Base-by-base conservation (phyloP, 2,329 filamentous ascomycete genomes). In the Ophiostoma quercus region DNA sequence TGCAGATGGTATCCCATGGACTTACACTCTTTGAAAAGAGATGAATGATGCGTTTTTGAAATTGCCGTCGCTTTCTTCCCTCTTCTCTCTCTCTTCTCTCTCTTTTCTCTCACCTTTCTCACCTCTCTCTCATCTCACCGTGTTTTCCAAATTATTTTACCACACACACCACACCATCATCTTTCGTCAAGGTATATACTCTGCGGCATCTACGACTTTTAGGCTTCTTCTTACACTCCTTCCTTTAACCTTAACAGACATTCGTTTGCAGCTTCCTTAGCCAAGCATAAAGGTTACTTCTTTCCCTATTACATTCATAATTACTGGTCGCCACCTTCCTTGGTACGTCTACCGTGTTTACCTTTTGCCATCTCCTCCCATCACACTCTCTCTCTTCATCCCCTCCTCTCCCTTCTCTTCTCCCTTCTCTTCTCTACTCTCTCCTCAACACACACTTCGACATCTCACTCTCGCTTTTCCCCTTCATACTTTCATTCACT, bases 401-500 rank as follows among this genome's bases (percentile, higher is more conserved):
- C 67, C 37, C 25, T 57, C 62, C 37, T 32, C 14, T 51, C 25
- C 29, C 25, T 29, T n/a, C n/a, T 29, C 63, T n/a, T 29, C n/a
- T 32, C 51, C 19, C 22, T 14, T 11, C 39, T 41, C n/a, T 37
- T 51, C 51, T n/a, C n/a, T n/a, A 2, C 60, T 65, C 32, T 65
- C n/a, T 16, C 22, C 19, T 39, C 62, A 22, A 22, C 34, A 22
- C 32, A 19, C 25, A 14, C 19, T 51, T 51, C 29, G 34, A 32
- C 51, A 65, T 22, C 54, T 12, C 63, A 29, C 25, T 43, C 19
- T 67, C 39, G 32, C 68, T 69, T 72, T 72, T 71, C 69, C 22
- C 19, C n/a, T 65, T 65, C 34, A 65, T 65, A 37, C 34, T 65
- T 65, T 65, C 34, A 11, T 39, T 39, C 70, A 71, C 72, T 70